Conservation (phyloP, 495 filamentous ascomycete species). For the Xylaria venustula region DNA sequence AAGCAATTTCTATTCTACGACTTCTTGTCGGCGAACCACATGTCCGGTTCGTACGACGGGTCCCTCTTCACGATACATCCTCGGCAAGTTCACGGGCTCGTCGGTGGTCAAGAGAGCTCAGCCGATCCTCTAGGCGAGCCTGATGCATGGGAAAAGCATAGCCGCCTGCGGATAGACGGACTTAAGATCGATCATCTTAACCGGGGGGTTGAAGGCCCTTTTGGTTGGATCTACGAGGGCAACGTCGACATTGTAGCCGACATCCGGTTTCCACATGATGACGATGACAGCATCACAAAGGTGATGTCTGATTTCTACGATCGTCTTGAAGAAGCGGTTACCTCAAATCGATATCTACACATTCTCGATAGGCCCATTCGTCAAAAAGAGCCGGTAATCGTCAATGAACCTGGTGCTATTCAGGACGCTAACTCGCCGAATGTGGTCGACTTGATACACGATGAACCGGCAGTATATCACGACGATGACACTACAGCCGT, state of each 20-base stretch:
- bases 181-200: constrained; percentile 96
- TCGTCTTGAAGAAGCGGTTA: constrained; percentile 86
- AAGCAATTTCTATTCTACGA: constrained; percentile 99
- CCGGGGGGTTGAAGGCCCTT: constrained; percentile 87
- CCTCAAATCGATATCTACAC: constrained; percentile 60
- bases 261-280: constrained; percentile 85
- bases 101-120: constrained; percentile 40
- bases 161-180: constrained; percentile 83
- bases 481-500: constrained; percentile 1
- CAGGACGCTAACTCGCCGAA: constrained; percentile 10
- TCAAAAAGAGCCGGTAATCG: constrained; percentile 26
- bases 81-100: constrained; percentile 74
- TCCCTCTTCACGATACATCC: constrained; percentile 97
- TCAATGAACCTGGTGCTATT: constrained; percentile 21
- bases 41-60: constrained; percentile 93
- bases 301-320: constrained; percentile 95
- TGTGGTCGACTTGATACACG: neutral
- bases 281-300: constrained; percentile 82
- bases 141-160: constrained; percentile 87
- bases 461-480: constrained; percentile 7
- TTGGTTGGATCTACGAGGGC: constrained; percentile 96
- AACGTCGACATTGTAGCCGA: constrained; percentile 96
- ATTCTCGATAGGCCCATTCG: constrained; percentile 40
- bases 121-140: constrained; percentile 51
- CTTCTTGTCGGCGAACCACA: constrained; percentile 89